Conservation (phyloP, 169 alveolate genomes). For the Plasmodium billcollinsi region DNA sequence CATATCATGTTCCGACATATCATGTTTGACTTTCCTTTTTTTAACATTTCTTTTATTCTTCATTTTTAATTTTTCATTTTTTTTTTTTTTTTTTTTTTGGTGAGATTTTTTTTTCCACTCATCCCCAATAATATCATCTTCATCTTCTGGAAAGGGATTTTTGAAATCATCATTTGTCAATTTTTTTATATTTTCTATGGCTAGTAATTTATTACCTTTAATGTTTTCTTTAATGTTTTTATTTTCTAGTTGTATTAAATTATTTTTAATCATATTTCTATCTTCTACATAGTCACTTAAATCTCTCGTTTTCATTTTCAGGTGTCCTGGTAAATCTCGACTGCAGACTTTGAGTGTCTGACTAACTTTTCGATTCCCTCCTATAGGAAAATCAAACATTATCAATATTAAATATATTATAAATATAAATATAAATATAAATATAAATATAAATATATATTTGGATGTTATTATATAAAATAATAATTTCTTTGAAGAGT, state of each 20-base stretch:
- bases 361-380: constrained; percentile 76
- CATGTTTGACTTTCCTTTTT: neutral
- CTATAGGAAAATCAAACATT: constrained; percentile 7
- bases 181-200: constrained; percentile 73
- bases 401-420: neutral
- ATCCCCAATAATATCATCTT: constrained; percentile 71
- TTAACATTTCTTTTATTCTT: neutral
- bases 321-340: constrained; percentile 85
- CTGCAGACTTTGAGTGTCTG: constrained; percentile 85
- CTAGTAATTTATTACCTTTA: constrained; percentile 17
- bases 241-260: constrained; percentile 56
- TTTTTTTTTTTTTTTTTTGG: constrained; percentile 1
- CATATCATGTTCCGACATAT: neutral
- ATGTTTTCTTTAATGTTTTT: neutral
- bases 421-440: neutral
- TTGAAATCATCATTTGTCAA: constrained; percentile 37
- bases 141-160: constrained; percentile 75
- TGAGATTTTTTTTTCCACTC: constrained; percentile 15
- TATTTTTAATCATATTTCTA: constrained; percentile 34
- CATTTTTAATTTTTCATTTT: neutral
- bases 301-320: constrained; percentile 82
- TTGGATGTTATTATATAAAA: neutral
- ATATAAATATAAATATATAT: neutral
- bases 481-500: neutral
- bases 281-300: constrained; percentile 67